phyloP scores from a whole-genome alignment of 2,329 filamentous ascomycete genomes.

The Colletotrichum spinosum region DNA sequence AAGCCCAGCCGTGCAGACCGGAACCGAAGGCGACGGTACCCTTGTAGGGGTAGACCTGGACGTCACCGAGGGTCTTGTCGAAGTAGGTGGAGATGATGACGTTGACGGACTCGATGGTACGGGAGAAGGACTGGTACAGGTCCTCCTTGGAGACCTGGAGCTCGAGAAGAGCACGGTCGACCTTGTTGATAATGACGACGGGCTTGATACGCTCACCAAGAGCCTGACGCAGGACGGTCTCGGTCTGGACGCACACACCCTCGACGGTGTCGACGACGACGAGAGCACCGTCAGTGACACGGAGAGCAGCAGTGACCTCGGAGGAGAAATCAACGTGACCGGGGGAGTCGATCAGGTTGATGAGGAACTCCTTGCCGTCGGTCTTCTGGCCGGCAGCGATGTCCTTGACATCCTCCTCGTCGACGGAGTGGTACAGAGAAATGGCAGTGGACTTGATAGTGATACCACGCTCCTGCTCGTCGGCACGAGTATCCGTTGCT shows the following conservation, averaged over 20 bases:
- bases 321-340: constrained; percentile 99
- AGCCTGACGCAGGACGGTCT: constrained; percentile 99
- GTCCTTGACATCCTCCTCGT: constrained; percentile 92
- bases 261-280: constrained; percentile 99
- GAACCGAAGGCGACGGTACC: constrained; percentile 99
- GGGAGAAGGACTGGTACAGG: constrained; percentile 99
- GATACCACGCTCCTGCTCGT: constrained; percentile 99
- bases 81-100: constrained; percentile 99
- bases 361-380: constrained; percentile 95
- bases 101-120: constrained; percentile 99
- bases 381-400: constrained; percentile 84
- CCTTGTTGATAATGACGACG: constrained; percentile 99
- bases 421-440: constrained; percentile 92
- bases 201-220: constrained; percentile 99
- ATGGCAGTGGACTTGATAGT: constrained; percentile 99
- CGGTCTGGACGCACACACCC: constrained; percentile 99
- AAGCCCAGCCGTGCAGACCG: constrained; percentile 99
- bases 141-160: constrained; percentile 99
- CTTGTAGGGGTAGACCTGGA: constrained; percentile 98
- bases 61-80: constrained; percentile 96
- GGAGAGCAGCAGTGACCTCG: constrained; percentile 98
- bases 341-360: constrained; percentile 99
- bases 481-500: constrained; percentile 95
- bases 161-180: constrained; percentile 99
- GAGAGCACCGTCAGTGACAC: constrained; percentile 99